Percentiles rank a stretch among this genome's conserved stretches.
Evolutionary conservation across 768 basidiomycete species (phyloP).

Genomic region (Tylopilus intermedius): DNA sequence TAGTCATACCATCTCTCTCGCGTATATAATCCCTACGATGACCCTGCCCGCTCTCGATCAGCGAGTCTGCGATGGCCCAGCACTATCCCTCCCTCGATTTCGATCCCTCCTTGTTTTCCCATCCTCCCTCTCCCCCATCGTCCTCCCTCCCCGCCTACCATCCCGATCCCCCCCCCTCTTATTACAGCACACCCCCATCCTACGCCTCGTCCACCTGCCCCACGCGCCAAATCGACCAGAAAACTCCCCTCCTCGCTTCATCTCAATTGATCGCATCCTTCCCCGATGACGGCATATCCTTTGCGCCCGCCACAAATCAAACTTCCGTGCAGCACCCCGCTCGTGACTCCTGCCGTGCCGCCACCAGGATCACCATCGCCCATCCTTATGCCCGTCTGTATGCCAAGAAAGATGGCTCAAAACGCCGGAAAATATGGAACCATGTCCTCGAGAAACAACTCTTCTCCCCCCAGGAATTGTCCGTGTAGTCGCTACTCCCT

Average conservation of each 20-base stretch:
- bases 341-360: slow-evolving; percentile 17
- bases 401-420: slow-evolving; percentile 57
- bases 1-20: neutral
- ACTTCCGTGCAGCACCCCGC: slow-evolving; percentile 15
- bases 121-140: neutral
- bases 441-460: slow-evolving; percentile 70
- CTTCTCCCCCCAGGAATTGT: slow-evolving; percentile 66
- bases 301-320: slow-evolving; percentile 1
- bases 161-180: slow-evolving; percentile 10
- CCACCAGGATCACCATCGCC: slow-evolving; percentile 35
- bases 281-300: slow-evolving; percentile 23
- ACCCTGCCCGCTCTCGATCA: neutral
- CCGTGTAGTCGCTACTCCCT: slow-evolving; percentile 16
- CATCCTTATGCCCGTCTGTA: slow-evolving; percentile 70
- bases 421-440: slow-evolving; percentile 73
- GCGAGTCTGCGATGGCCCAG: slow-evolving; percentile 16
- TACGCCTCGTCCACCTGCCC: neutral
- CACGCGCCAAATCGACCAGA: neutral
- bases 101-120: slow-evolving; percentile 6
- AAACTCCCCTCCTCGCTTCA: neutral
- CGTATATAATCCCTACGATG: slow-evolving; percentile 16
- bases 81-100: slow-evolving; percentile 11
- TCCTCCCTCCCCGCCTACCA: slow-evolving; percentile 7
- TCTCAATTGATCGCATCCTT: slow-evolving; percentile 12
- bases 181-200: slow-evolving; percentile 4